These are phyloP conservation scores for Pseudogymnoascus verrucosus DNA, from an alignment of 2,329 filamentous ascomycete genomes.

Conservation along the genomic window DNA sequence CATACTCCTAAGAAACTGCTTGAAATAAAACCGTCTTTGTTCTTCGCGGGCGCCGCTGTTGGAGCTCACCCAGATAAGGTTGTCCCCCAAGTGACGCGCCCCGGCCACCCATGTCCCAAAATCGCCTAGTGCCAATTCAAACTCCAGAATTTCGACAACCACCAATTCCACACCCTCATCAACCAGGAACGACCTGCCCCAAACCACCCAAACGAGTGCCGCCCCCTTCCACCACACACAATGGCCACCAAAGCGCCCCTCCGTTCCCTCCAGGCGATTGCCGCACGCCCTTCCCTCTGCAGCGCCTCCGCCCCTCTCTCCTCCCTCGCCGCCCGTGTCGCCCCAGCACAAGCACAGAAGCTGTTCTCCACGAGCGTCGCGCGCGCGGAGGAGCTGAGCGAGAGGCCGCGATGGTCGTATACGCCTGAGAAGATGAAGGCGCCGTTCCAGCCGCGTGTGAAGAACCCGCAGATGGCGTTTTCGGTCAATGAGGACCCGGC, in stretches of 20 bases:
- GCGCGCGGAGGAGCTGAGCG: constrained; percentile 24
- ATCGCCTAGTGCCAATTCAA: constrained; percentile 7
- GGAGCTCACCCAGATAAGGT: not conserved
- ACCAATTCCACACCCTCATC: constrained; percentile 1
- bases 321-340: not conserved
- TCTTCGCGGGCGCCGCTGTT: too few relatives aligned
- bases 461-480: constrained; percentile 48
- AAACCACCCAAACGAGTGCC: not conserved
- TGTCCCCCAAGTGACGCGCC: constrained; percentile 1
- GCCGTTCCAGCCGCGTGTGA: constrained; percentile 53
- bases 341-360: not conserved
- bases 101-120: not conserved
- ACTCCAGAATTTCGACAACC: constrained; percentile 9
- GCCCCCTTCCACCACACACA: constrained; percentile 7
- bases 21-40: not conserved
- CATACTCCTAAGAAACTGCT: not conserved
- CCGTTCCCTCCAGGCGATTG: constrained; percentile 31
- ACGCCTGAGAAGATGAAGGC: constrained; percentile 65
- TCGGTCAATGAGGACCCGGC: constrained; percentile 67
- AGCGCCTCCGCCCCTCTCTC: constrained; percentile 13
- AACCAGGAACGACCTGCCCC: not conserved
- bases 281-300: constrained; percentile 19
- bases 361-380: constrained; percentile 6
- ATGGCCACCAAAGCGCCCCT: constrained; percentile 43
- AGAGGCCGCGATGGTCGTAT: constrained; percentile 58